phyloP scores from a whole-genome alignment of 78 protist species.

The Thecamonas trahens region DNA sequence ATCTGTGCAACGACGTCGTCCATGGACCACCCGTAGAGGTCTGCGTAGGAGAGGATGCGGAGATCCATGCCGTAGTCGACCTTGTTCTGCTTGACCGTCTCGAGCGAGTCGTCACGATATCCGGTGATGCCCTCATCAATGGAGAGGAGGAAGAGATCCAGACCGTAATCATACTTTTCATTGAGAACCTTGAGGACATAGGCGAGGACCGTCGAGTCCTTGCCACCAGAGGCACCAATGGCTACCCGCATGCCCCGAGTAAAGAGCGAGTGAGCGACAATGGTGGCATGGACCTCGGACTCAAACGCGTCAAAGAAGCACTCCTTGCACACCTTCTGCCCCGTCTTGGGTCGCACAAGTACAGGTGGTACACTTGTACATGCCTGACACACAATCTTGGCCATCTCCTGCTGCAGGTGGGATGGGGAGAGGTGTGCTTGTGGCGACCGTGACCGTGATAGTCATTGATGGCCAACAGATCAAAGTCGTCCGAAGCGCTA shows the following conservation, averaged over 20 bases:
- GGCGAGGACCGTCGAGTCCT: slow-evolving; percentile 84
- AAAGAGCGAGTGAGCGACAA: slow-evolving; percentile 52
- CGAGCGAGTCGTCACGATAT: slow-evolving; percentile 88
- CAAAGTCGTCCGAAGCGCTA: too few relatives aligned
- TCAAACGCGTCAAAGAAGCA: slow-evolving; percentile 83
- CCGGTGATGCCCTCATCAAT: slow-evolving; percentile 95
- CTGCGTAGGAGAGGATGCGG: slow-evolving; percentile 67
- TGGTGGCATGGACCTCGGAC: slow-evolving; percentile 76
- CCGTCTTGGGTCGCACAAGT: slow-evolving; percentile 62
- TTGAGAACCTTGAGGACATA: slow-evolving; percentile 61
- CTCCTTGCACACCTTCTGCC: slow-evolving; percentile 58
- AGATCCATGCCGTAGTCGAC: slow-evolving; percentile 68
- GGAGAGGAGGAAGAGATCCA: slow-evolving; percentile 72
- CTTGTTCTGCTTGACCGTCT: slow-evolving; percentile 66
- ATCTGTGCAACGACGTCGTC: slow-evolving; percentile 69
- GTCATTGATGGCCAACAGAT: too few relatives aligned
- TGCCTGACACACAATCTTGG: slow-evolving; percentile 39
- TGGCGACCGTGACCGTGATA: too few relatives aligned
- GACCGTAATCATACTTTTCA: slow-evolving; percentile 59
- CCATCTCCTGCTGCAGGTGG: too few relatives aligned
- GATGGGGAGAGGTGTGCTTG: too few relatives aligned
- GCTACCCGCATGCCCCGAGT: slow-evolving; percentile 68
- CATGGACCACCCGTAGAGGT: slow-evolving; percentile 90
- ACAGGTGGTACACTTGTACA: slow-evolving; percentile 45
- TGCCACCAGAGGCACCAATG: slow-evolving; percentile 91